These are phyloP conservation scores for Chlamydomonas applanata DNA, from an alignment of 139 green algal genomes.

Conservation along the genomic window DNA sequence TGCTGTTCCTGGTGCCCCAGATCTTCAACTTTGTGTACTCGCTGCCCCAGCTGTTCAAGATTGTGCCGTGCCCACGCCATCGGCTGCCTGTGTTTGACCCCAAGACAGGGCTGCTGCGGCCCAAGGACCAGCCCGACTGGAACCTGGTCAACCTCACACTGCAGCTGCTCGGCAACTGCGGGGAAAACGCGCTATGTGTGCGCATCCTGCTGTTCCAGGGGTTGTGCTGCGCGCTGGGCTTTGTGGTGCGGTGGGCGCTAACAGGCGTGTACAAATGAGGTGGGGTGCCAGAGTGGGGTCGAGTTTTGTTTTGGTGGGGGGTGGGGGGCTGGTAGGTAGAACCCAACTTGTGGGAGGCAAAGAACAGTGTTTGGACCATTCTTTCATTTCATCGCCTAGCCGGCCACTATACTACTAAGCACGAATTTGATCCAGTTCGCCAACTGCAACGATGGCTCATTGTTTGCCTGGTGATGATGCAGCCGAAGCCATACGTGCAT, in stretches of 20 bases:
- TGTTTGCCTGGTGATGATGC: too few species aligned
- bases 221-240: conserved; percentile 61
- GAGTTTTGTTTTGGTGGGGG: too few species aligned
- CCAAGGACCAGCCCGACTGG: conserved; percentile 77
- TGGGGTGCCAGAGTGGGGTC: too few species aligned
- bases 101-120: conserved; percentile 69
- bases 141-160: conserved; percentile 96
- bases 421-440: too few species aligned
- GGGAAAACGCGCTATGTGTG: conserved; percentile 80
- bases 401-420: too few species aligned
- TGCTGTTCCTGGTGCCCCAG: conserved; percentile 95
- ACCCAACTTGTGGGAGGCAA: too few species aligned
- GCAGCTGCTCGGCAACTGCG: conserved; percentile 76
- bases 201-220: conserved; percentile 85
- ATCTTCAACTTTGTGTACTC: conserved; percentile 98
- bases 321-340: too few species aligned
- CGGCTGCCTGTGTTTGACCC: conserved; percentile 89
- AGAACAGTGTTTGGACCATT: too few species aligned
- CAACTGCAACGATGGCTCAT: too few species aligned
- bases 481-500: too few species aligned
- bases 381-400: too few species aligned
- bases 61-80: conserved; percentile 93
- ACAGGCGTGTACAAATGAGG: conserved; percentile 69
- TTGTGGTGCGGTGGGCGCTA: conserved; percentile 58
- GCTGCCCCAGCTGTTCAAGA: conserved; percentile 91